Evolutionary conservation across 75 land plant species (phyloP).

Genomic region (Cunninghamia lanceolata): DNA sequence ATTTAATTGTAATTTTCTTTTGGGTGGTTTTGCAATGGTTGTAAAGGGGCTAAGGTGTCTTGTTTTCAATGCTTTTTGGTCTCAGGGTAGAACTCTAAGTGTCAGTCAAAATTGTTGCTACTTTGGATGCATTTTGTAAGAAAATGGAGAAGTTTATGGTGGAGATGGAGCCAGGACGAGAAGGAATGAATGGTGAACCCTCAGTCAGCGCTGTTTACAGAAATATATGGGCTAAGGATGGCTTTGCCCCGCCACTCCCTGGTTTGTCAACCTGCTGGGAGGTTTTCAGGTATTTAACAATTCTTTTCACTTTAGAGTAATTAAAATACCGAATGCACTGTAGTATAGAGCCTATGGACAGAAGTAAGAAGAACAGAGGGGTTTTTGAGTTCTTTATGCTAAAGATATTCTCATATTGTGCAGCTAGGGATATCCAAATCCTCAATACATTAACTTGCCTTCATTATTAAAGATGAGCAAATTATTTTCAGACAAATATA

Average conservation of each 20-base stretch:
- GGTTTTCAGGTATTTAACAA: constrained; percentile 35
- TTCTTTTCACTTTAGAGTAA: neutral
- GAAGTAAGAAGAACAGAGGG: neutral
- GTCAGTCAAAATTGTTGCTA: neutral
- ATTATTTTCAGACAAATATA: neutral
- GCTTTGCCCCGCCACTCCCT: constrained; percentile 42
- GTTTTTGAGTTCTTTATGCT: neutral
- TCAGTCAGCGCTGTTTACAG: constrained; percentile 75
- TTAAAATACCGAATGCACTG: neutral
- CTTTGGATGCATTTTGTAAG: neutral
- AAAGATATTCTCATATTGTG: neutral
- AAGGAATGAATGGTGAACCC: constrained; percentile 51
- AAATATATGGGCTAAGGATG: constrained; percentile 51
- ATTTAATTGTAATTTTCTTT: neutral
- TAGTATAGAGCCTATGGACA: neutral
- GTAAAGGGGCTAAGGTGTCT: neutral
- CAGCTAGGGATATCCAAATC: neutral
- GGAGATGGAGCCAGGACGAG: constrained; percentile 35
- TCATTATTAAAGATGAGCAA: neutral
- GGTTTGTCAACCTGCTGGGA: constrained; percentile 57
- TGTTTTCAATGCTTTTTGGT: neutral
- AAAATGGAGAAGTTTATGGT: constrained; percentile 7
- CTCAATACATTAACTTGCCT: neutral
- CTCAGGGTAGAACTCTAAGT: neutral
- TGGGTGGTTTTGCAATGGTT: neutral